Percentiles rank a stretch among this genome's conserved stretches.
phyloP scores from a whole-genome alignment of 768 basidiomycete species.

The Leccinum uliginosum region DNA sequence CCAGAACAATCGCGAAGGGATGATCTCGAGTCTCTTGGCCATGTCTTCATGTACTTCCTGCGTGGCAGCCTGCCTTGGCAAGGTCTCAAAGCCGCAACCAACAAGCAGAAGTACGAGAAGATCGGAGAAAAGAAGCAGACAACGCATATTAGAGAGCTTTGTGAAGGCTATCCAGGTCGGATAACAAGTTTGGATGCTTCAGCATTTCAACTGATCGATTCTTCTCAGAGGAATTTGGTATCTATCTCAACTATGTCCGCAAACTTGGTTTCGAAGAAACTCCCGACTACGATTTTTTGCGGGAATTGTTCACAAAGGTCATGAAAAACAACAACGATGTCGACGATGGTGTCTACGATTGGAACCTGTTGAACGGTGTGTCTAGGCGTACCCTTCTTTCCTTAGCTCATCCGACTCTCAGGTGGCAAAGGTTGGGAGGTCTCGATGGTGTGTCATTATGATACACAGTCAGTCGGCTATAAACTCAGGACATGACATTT shows the following conservation, averaged over 20 bases:
- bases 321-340: conserved; percentile 86
- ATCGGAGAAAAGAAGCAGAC: conserved; percentile 99
- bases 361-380: conserved; percentile 87
- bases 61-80: conserved; percentile 98
- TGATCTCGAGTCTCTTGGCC: conserved; percentile 97
- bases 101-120: conserved; percentile 99
- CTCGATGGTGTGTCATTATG: conserved; percentile 53
- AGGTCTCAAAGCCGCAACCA: conserved; percentile 97
- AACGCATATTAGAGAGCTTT: conserved; percentile 94
- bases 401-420: conserved; percentile 26
- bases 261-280: conserved; percentile 99
- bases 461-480: background rate
- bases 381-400: background rate
- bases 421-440: conserved; percentile 95
- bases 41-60: conserved; percentile 99
- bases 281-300: conserved; percentile 96
- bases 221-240: conserved; percentile 87
- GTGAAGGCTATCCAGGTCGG: conserved; percentile 91
- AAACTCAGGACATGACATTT: conserved; percentile 8
- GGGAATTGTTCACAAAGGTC: conserved; percentile 92
- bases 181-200: conserved; percentile 6
- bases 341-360: conserved; percentile 94
- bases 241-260: conserved; percentile 98
- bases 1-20: conserved; percentile 90
- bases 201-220: conserved; percentile 4